phyloP scores from a whole-genome alignment of 2,329 filamentous ascomycete species.

The Microsporum canis region DNA sequence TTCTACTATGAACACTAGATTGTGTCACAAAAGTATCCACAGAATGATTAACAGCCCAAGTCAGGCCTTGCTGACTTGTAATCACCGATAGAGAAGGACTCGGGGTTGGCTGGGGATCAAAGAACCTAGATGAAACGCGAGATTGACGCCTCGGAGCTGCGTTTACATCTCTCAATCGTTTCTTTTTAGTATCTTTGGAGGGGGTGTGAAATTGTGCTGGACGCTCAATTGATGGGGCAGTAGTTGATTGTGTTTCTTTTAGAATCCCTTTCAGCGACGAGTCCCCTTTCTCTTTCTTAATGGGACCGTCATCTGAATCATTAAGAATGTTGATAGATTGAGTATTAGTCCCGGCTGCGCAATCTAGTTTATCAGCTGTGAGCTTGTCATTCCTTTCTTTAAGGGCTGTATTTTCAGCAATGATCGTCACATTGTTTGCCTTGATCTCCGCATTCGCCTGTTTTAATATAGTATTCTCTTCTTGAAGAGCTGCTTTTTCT shows the following conservation, averaged over 20 bases:
- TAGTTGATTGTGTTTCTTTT: constrained; percentile 7
- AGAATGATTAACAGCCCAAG: constrained; percentile 9
- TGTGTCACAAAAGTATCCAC: constrained; percentile 12
- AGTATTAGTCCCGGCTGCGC: not conserved
- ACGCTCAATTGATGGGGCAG: not conserved
- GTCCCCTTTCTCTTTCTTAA: not conserved
- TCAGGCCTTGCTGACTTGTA: constrained; percentile 3
- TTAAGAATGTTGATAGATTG: not conserved
- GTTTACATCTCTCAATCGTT: constrained; percentile 6
- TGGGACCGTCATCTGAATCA: no score
- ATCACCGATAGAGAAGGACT: constrained; percentile 10
- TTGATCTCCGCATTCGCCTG: not conserved
- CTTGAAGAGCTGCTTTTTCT: not conserved
- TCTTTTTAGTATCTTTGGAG: constrained; percentile 9
- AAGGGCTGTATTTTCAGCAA: not conserved
- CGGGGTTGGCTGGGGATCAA: constrained; percentile 22
- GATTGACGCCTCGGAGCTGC: constrained; percentile 11
- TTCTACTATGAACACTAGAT: constrained; percentile 13
- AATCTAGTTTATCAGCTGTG: not conserved
- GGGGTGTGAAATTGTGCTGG: constrained; percentile 8
- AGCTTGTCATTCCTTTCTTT: not conserved
- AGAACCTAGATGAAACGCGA: constrained; percentile 17
- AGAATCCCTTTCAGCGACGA: constrained; percentile 11
- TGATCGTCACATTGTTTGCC: not conserved
- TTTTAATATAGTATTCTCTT: not conserved